Conservation (phyloP, 2,329 filamentous ascomycete genomes). For the Ophiocordyceps camponoti-saundersi region DNA sequence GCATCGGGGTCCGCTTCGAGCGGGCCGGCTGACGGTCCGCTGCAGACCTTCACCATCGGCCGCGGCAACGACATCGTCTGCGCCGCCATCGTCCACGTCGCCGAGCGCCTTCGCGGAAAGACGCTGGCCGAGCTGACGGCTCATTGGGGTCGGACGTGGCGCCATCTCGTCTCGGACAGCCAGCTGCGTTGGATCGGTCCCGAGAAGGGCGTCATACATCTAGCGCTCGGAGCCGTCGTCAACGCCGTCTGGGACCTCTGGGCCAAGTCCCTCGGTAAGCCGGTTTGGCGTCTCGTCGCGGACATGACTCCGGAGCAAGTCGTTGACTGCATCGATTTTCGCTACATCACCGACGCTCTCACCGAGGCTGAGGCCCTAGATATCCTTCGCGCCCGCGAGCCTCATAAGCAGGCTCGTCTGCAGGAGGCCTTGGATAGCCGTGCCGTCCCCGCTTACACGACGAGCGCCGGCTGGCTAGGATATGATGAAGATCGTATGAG, state of each 20-base stretch:
- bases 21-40: background rate
- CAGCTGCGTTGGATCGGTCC: conserved; percentile 89
- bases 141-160: conserved; percentile 80
- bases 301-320: conserved; percentile 84
- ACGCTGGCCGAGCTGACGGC: conserved; percentile 61
- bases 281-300: conserved; percentile 77
- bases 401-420: conserved; percentile 53
- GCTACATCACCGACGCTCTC: conserved; percentile 87
- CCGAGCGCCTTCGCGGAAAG: conserved; percentile 56
- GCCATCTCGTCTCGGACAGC: conserved; percentile 77
- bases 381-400: conserved; percentile 48
- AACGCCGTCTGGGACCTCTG: conserved; percentile 94
- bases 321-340: conserved; percentile 78
- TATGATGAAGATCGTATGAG: conserved; percentile 82
- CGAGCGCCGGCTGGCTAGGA: conserved; percentile 79
- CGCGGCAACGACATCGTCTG: conserved; percentile 90
- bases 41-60: conserved; percentile 61
- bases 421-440: conserved; percentile 54
- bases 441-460: conserved; percentile 83
- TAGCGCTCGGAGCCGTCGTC: conserved; percentile 74
- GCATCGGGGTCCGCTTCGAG: background rate
- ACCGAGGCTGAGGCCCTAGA: conserved; percentile 68
- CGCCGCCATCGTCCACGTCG: conserved; percentile 63
- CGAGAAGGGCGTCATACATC: conserved; percentile 86
- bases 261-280: conserved; percentile 74